A percentile compares a stretch with the other conserved stretches of the same genome.
These are phyloP conservation scores for Epicoccum sorghinum DNA, from an alignment of 2,329 filamentous ascomycete species.

Conservation along the genomic window DNA sequence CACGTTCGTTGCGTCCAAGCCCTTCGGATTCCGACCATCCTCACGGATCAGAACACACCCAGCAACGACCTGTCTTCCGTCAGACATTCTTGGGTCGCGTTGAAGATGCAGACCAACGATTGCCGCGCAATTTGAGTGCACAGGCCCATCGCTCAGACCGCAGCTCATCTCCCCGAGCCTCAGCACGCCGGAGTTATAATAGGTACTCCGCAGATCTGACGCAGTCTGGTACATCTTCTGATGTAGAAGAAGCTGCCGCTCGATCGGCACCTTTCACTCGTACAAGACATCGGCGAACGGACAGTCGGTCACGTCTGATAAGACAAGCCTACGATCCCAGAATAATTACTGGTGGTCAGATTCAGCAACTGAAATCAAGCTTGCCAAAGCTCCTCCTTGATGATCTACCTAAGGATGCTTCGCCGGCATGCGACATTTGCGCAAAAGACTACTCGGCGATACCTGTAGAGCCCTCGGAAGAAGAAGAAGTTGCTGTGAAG, in stretches of 20 bases:
- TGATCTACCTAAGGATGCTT: constrained; percentile 34
- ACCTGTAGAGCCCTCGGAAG: constrained; percentile 35
- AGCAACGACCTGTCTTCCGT: neutral
- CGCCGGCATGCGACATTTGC: constrained; percentile 43
- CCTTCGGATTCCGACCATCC: constrained; percentile 21
- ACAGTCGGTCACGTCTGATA: constrained; percentile 23
- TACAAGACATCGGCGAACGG: constrained; percentile 21
- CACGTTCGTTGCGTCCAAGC: constrained; percentile 20
- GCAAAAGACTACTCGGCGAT: constrained; percentile 43
- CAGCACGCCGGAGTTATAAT: constrained; percentile 42
- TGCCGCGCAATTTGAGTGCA: constrained; percentile 12
- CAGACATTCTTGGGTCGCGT: neutral
- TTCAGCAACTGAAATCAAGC: constrained; percentile 38
- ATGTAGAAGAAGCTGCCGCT: constrained; percentile 33
- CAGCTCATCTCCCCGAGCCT: constrained; percentile 36
- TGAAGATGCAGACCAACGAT: constrained; percentile 21
- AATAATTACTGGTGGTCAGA: constrained; percentile 30
- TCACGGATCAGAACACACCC: constrained; percentile 10
- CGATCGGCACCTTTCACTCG: constrained; percentile 28
- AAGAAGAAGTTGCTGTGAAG: constrained; percentile 42
- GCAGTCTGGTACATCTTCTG: constrained; percentile 29
- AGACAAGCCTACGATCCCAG: constrained; percentile 30
- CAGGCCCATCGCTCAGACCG: constrained; percentile 32
- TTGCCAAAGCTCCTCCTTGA: constrained; percentile 32
- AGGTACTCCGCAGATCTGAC: constrained; percentile 37